Evolutionary conservation across 2,329 filamentous ascomycete genomes (phyloP), one percentile per base, ranked within the genome.

Genomic region (Emergomyces africanus): DNA sequence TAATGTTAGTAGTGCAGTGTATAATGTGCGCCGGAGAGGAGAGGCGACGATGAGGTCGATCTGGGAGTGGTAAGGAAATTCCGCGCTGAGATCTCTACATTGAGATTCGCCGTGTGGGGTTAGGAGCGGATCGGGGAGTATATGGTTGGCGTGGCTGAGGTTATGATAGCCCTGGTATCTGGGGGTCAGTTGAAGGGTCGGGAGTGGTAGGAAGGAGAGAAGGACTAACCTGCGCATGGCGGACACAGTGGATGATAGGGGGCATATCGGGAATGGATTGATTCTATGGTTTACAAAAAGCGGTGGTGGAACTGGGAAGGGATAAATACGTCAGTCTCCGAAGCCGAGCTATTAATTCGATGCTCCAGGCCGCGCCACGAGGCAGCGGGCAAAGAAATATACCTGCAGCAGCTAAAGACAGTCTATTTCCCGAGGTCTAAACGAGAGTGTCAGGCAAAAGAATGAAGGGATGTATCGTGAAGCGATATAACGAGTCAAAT

Each of bases 11-110:
- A 90, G 78, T 39, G 87, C 85, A 1, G 90, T 96, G 73, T 89
- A 83, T 51, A 96, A 78, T 1, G 90, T 95, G 62, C 90, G 84
- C 56, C 86, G 85, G 64, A 95, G 80, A 5, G 90, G 90, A 0
- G 89, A 94, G 44, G 89, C 84, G 25, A 90, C 80, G 14, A 95
- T 79, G 65, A 87, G 79, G 4, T 86, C 85, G 67, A 94, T 76
- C 44, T 79, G 73, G 62, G 77, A 75, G 69, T 88, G 85, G 71
- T 81, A 73, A 10, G 87, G 82, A 70, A 95, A 95, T 54, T 62
- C 66, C 35, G 77, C 68, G 66, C 80, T 73, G 46, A 96, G 83
- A 18, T 73, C 70, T 30, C 72, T 75, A 75, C 90, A 95, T 79
- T 96, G 90, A 62, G 83, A 68, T 69, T 85, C 79, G 66, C 91